These are phyloP conservation scores for Cercospora nicotianae DNA, from an alignment of 2,329 filamentous ascomycete species.

Conservation along the genomic window DNA sequence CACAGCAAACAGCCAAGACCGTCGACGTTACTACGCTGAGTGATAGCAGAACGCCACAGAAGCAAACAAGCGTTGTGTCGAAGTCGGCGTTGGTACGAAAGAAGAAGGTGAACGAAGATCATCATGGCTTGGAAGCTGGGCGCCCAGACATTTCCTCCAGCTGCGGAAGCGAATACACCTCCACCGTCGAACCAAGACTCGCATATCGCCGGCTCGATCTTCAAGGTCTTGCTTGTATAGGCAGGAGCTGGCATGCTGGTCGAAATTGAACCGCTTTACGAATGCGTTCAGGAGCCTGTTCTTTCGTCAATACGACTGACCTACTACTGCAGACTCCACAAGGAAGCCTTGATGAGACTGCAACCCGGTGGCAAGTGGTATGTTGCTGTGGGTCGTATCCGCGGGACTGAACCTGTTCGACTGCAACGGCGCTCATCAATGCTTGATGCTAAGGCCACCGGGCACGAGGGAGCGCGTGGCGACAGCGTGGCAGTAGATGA, in stretches of 20 bases:
- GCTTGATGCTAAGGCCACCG: neutral
- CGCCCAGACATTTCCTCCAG: constrained; percentile 8
- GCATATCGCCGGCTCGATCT: constrained; percentile 13
- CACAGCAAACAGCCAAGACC: neutral
- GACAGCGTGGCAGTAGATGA: neutral
- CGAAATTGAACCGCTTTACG: neutral
- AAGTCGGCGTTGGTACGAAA: neutral
- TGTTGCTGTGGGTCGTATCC: neutral
- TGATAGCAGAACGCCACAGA: constrained; percentile 16
- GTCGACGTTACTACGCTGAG: constrained; percentile 16
- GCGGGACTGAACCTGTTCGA: neutral
- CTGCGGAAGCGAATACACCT: neutral
- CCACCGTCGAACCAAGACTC: constrained; percentile 16
- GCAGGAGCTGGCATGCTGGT: constrained; percentile 10
- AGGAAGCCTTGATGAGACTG: neutral
- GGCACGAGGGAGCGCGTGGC: neutral
- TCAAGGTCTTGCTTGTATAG: constrained; percentile 11
- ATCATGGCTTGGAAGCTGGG: constrained; percentile 15
- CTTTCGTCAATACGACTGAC: neutral
- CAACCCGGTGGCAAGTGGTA: neutral
- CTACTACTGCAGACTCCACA: neutral
- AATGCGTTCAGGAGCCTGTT: neutral
- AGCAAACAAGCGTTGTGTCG: constrained; percentile 13
- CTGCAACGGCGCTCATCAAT: neutral
- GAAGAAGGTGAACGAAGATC: constrained; percentile 10